phyloP scores from a whole-genome alignment of 2,329 filamentous ascomycete species.

The Botryotinia narcissicola region DNA sequence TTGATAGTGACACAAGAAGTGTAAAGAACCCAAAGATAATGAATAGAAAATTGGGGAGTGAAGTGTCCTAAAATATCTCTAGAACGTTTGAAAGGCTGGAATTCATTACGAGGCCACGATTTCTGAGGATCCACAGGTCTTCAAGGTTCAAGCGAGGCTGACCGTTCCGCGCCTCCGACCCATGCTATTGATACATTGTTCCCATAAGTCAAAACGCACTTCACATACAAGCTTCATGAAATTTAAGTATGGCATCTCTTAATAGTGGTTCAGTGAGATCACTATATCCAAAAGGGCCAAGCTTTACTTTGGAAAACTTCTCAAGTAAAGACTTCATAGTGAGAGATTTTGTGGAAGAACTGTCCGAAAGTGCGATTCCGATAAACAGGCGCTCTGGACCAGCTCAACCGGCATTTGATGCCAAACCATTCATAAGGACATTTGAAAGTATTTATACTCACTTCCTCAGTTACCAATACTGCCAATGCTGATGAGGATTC shows the following conservation, averaged over 20 bases:
- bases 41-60: not conserved
- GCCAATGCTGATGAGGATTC: constrained; percentile 32
- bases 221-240: constrained; percentile 13
- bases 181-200: constrained; percentile 7
- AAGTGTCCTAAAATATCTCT: constrained; percentile 9
- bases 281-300: constrained; percentile 74
- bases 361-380: constrained; percentile 83
- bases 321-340: constrained; percentile 93
- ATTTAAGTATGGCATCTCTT: constrained; percentile 32
- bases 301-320: constrained; percentile 85
- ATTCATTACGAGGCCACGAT: constrained; percentile 14
- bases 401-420: constrained; percentile 71
- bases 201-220: constrained; percentile 16
- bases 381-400: constrained; percentile 74
- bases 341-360: constrained; percentile 91
- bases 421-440: constrained; percentile 91
- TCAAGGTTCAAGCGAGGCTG: constrained; percentile 18
- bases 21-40: not conserved
- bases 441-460: constrained; percentile 66
- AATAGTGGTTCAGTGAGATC: constrained; percentile 38
- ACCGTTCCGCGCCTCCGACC: constrained; percentile 3
- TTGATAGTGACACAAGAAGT: constrained; percentile 3
- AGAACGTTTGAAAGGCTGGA: constrained; percentile 12
- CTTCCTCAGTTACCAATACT: not conserved
- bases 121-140: constrained; percentile 1